Base-by-base conservation (phyloP, 2,329 filamentous ascomycete genomes). In the Trichoderma sp. region DNA sequence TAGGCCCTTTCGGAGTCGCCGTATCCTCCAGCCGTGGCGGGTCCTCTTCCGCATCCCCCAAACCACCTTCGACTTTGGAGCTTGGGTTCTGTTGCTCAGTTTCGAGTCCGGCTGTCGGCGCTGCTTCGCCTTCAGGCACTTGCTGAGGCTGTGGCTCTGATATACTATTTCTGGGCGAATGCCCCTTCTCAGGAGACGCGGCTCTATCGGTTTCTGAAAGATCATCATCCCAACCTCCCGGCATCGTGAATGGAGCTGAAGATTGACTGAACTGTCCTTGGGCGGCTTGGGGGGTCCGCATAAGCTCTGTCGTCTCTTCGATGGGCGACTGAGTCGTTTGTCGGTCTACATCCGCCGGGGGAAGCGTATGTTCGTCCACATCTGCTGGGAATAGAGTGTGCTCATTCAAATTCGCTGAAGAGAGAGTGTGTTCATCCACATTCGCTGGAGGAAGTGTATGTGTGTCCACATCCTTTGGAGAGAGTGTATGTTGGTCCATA, bases 1-100 rank as follows among this genome's bases (percentile, higher is more conserved):
- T 81, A 7, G 83, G 80, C 0, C 83, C 82, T 56, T 81, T 82
- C 5, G 83, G 84, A 0, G 83, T 86, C 3, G 80, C 71, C 2
- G 74, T 72, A 58, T 82, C 81, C 19, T 83, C 81, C 28, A 71
- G 71, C 2, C 69, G 70, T 54, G 66, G 51, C 5, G 34, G 3
- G 6, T 71, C 69, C 9, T 57, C 66, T 39, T 67, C 69, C 2
- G 5, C 47, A 14, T 39, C 17, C 7, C 39, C 19, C 15, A 41
- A 21, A n/a, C 28, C n/a, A 5, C 2, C 9, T 44, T 19, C 74
- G 7, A 73, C 72, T 28, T 72, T 72, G 21, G 74, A 73, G 21
- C 52, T 62, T n/a, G 66, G 70, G 21, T 72, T 74, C 24, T 72
- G 70, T 10, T 69, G 64, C 15, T 69, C 30, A 21, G 24, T 2